Percentiles rank a stretch among this genome's conserved stretches.
Conservation (phyloP, 805 yeast genomes). For the Barnettozyma botsteinii region DNA sequence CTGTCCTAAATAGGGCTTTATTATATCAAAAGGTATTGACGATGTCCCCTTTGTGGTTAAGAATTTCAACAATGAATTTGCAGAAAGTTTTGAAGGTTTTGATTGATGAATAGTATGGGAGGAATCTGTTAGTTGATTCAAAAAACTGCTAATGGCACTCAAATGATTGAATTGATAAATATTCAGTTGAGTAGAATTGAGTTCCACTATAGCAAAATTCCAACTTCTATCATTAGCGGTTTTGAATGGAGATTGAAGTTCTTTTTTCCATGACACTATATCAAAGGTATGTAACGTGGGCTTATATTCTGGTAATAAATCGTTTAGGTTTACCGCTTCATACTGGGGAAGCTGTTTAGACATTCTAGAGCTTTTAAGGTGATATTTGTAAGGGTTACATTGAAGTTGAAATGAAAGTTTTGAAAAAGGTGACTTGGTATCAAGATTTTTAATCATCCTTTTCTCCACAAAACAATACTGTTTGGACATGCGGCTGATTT, state of each 20-base stretch:
- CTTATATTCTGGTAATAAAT: slow-evolving; percentile 1
- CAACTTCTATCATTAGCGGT: slow-evolving; percentile 6
- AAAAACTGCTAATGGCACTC: background rate
- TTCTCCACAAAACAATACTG: too few relatives aligned
- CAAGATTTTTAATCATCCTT: too few relatives aligned
- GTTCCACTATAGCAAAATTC: slow-evolving; percentile 6
- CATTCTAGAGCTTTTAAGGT: too few relatives aligned
- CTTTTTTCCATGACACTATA: slow-evolving; percentile 8
- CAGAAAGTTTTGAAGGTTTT: too few relatives aligned
- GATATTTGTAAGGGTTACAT: too few relatives aligned
- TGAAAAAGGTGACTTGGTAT: too few relatives aligned
- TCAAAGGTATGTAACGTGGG: slow-evolving; percentile 4
- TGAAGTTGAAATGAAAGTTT: too few relatives aligned
- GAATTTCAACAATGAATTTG: background rate
- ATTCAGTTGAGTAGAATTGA: slow-evolving; percentile 10
- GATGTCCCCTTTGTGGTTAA: background rate
- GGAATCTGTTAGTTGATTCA: too few relatives aligned
- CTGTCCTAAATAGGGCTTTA: slow-evolving; percentile 5
- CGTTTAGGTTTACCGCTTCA: background rate
- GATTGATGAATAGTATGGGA: too few relatives aligned
- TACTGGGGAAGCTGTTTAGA: too few relatives aligned
- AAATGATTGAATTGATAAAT: slow-evolving; percentile 3
- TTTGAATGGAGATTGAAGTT: slow-evolving; percentile 8
- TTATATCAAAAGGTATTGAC: background rate
- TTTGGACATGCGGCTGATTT: too few relatives aligned